These are phyloP conservation scores for Stephanodiscus triporus DNA, from an alignment of 108 stramenopile species.

Conservation along the genomic window DNA sequence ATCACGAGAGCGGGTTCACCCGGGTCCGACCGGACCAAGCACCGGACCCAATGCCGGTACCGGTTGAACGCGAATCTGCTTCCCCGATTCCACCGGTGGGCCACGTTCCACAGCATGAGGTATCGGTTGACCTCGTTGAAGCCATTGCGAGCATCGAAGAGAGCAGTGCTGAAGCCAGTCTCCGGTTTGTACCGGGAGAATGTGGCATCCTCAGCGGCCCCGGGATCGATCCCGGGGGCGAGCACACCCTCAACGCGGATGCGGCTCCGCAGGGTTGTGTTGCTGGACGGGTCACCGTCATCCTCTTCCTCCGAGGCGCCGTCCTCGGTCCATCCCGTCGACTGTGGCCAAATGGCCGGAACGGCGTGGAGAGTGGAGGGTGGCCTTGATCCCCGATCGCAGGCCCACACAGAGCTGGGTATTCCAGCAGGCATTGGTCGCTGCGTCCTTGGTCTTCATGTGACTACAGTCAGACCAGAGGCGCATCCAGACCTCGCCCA, in stretches of 20 bases:
- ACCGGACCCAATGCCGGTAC: too few relatives aligned
- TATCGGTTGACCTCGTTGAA: slow-evolving; percentile 7
- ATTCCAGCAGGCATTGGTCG: background rate
- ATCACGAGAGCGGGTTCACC: too few relatives aligned
- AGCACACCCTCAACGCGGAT: too few relatives aligned
- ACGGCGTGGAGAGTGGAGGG: background rate
- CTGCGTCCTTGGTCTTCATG: background rate
- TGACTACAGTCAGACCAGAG: too few relatives aligned
- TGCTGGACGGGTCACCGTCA: background rate
- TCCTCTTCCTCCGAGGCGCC: background rate
- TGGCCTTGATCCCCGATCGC: too few relatives aligned
- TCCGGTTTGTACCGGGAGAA: background rate
- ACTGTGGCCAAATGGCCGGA: background rate
- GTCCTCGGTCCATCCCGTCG: background rate
- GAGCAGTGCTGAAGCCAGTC: background rate
- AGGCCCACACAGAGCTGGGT: background rate
- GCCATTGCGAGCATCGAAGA: slow-evolving; percentile 13
- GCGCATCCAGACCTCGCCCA: too few relatives aligned
- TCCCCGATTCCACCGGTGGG: too few relatives aligned
- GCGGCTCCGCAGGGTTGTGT: too few relatives aligned
- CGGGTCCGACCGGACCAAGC: too few relatives aligned
- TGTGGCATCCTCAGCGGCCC: background rate
- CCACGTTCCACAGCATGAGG: too few relatives aligned
- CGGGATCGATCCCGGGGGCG: too few relatives aligned
- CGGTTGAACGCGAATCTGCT: too few relatives aligned